Base-by-base conservation (phyloP, 2,329 filamentous ascomycete genomes). In the Endocalyx cinctus region DNA sequence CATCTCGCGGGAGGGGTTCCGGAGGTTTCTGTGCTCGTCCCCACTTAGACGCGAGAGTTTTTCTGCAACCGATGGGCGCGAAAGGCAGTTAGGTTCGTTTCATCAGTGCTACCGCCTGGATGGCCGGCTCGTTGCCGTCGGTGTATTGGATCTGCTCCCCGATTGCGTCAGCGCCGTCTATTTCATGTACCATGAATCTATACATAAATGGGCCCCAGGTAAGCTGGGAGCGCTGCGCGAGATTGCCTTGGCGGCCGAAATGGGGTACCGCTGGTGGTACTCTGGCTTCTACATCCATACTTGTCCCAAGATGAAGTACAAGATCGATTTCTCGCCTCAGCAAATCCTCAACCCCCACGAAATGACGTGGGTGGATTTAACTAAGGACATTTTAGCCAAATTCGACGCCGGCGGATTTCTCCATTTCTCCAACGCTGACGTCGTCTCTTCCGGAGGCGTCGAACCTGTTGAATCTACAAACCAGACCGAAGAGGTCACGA, bases 281-380 rank as follows among this genome's bases (percentile, higher is more conserved):
- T 82, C 72, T 5, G 80, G 86, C 5, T 90, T 79, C 58, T 92
- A 90, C 50, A 90, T 92, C 38, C 84, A 89, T 55, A 78, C 66
- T 34, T 90, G 85, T 50, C 69, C 74, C 33, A 92, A 92, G 64
- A 90, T 92, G 86, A 70, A 72, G 47, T 92, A 92, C 66, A 92
- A 92, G 64, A 82, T 80, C 37, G 82, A 88, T 51, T 92, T 85
- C 55, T 67, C 70, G 10, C 85, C 84, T 2, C 83, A 87, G 51
- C 76, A 81, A 49, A 71, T 92, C 10, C 69, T 90, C 10, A 82
- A 89, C 43, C 82, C 83, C 0, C 74, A 79, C 41, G 72, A 70
- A 0, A 66, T 81, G 42, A 54, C 60, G 7, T 87, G 83, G 82
- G 66, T 80, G 42, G 62, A 64, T 0, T 54, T 87, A 14, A 71